Conservation (phyloP, 228 moss, liverwort and hornwort genomes). For the Sphagnum fallax region DNA sequence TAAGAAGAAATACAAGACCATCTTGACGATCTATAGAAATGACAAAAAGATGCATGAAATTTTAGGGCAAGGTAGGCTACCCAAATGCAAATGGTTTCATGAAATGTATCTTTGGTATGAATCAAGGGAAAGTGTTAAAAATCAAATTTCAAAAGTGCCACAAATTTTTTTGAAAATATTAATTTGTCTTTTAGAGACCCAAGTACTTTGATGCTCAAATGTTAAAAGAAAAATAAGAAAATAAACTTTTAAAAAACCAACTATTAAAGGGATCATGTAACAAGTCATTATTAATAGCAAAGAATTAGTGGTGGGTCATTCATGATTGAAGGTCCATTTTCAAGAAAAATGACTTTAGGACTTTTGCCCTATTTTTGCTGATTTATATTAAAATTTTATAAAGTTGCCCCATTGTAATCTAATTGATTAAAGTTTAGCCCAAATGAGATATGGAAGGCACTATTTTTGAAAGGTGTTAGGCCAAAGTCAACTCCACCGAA, state of each 20-base stretch:
- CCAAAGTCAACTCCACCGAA: too few species aligned
- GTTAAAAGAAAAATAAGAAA: not conserved
- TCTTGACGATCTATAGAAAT: not conserved
- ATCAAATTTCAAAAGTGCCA: not conserved
- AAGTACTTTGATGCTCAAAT: not conserved
- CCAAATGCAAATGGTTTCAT: too few species aligned
- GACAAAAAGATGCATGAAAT: not conserved
- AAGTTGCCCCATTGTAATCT: too few species aligned
- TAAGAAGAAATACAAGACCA: not conserved
- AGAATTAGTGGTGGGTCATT: not conserved
- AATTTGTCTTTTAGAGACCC: not conserved
- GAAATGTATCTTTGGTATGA: not conserved
- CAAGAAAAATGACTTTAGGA: too few species aligned
- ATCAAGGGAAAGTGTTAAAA: not conserved
- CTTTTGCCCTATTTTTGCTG: too few species aligned
- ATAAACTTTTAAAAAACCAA: not conserved
- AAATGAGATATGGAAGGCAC: too few species aligned
- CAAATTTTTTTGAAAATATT: not conserved
- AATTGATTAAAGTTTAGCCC: too few species aligned
- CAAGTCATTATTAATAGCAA: not conserved
- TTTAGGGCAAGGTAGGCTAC: too few species aligned
- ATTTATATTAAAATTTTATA: too few species aligned
- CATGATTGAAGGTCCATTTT: too few species aligned
- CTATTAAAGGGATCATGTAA: not conserved
- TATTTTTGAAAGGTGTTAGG: too few species aligned